phyloP scores from a whole-genome alignment of 2,329 filamentous ascomycete species.

The Cordyceps farinosa region DNA sequence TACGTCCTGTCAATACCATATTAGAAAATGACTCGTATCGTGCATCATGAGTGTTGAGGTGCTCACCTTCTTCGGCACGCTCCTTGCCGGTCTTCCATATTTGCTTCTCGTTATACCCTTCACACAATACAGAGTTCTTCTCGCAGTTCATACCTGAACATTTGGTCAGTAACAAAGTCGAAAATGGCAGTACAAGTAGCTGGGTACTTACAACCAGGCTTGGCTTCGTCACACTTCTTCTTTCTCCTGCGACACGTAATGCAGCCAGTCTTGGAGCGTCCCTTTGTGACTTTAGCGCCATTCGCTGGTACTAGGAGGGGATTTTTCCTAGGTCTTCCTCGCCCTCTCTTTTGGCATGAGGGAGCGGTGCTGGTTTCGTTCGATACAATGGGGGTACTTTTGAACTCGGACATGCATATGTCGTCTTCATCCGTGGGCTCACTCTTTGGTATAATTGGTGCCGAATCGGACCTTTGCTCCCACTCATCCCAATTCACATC shows the following conservation, averaged over 20 bases:
- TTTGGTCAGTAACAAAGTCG: constrained; percentile 15
- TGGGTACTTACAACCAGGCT: constrained; percentile 56
- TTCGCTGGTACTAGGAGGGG: constrained; percentile 57
- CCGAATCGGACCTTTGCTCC: constrained; percentile 46
- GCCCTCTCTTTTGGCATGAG: constrained; percentile 54
- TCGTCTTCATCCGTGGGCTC: constrained; percentile 55
- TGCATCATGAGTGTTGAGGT: neutral
- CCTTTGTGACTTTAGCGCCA: constrained; percentile 71
- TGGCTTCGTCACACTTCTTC: constrained; percentile 70
- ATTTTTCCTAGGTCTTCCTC: constrained; percentile 80
- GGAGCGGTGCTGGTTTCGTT: constrained; percentile 23
- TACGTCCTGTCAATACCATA: constrained; percentile 39
- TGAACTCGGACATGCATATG: constrained; percentile 48
- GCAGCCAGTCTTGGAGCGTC: constrained; percentile 66
- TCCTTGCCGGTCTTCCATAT: constrained; percentile 85
- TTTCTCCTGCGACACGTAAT: constrained; percentile 66
- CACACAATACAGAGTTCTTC: constrained; percentile 89
- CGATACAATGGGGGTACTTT: constrained; percentile 35
- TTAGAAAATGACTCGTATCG: constrained; percentile 17
- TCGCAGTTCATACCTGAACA: constrained; percentile 77
- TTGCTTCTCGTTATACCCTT: constrained; percentile 83
- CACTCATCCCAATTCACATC: constrained; percentile 27
- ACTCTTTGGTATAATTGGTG: constrained; percentile 49
- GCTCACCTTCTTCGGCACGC: constrained; percentile 63
- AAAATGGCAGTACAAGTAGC: too few species aligned